Evolutionary conservation across 78 protist species (phyloP).

Genomic region (Acrasis kona): DNA sequence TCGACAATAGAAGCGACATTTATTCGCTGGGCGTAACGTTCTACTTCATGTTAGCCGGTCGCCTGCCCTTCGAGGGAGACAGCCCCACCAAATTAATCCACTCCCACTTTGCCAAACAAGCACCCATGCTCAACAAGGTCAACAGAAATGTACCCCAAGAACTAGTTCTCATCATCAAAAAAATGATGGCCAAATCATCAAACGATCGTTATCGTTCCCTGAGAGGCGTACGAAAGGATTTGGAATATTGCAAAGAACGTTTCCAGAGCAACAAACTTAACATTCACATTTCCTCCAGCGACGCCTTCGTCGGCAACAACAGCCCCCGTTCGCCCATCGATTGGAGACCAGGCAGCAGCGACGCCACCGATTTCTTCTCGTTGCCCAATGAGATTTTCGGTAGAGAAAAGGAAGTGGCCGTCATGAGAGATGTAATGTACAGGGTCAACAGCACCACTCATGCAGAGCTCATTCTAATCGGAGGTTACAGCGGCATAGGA

Average conservation of each 20-base stretch:
- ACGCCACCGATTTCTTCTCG: neutral
- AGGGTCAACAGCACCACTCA: neutral
- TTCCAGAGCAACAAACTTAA: neutral
- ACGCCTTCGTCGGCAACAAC: no score
- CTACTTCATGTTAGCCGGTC: neutral
- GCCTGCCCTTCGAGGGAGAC: neutral
- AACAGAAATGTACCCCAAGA: neutral
- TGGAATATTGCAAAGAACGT: no score
- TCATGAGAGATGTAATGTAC: neutral
- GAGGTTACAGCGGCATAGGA: neutral
- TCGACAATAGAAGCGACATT: neutral
- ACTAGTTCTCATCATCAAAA: neutral
- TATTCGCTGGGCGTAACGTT: neutral
- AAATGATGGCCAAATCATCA: neutral
- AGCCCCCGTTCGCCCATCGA: no score
- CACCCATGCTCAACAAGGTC: neutral
- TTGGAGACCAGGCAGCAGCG: neutral
- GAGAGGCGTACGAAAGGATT: neutral
- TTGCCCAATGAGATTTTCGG: neutral
- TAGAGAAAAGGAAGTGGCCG: neutral
- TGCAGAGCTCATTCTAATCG: neutral
- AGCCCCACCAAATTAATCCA: neutral
- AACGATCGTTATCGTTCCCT: neutral
- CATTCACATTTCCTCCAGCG: neutral
- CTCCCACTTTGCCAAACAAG: neutral